Evolutionary conservation across 148 eudicot genomes (phyloP), one percentile per base, ranked within the genome.

Genomic region (Talinum fruticosum): DNA sequence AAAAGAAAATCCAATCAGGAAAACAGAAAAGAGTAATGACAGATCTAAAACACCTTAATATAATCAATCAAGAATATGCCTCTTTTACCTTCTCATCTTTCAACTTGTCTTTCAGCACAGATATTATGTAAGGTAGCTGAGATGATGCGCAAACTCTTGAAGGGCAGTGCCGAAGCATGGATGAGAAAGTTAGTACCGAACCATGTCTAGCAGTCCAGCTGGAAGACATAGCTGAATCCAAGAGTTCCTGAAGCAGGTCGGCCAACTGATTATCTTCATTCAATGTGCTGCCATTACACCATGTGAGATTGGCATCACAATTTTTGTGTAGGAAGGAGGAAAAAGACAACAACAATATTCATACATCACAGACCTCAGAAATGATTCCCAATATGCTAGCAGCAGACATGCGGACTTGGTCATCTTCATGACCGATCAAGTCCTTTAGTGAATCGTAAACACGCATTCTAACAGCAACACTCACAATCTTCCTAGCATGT

Each of bases 401-500:
- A 69, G 93, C 86, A 80, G 88, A 90, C 57, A 47, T 77, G 71
- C 99, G 88, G 78, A 96, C 88, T 84, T 88, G 92, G 69, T 96
- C 97, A 81, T 96, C 97, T 59, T 96, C 98, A 80, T 84, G 80
- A 62, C 88, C 88, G 59, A 93, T 88, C 73, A 90, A 77, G 73
- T 87, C 88, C 84, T 87, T 88, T 24, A 96, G 82, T 41, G 82
- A 80, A 76, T 85, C 83, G 67, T 80, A 86, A 41, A 88, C 85
- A 81, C 98, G 97, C 24, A 88, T 86, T 86, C 82, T 85, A 79
- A 85, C 89, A 77, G 89, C 76, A 83, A 77, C 78, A 72, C 95
- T 83, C 57, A 96, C 79, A 87, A 88, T 90, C 84, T 90, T 91
- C 59, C 99, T 98, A 57, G 98, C 93, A 88, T 96, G 89, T 88